Evolutionary conservation across 441 rosid species (phyloP), one percentile per base, ranked within the genome.

Genomic region (Croton laevigatus): DNA sequence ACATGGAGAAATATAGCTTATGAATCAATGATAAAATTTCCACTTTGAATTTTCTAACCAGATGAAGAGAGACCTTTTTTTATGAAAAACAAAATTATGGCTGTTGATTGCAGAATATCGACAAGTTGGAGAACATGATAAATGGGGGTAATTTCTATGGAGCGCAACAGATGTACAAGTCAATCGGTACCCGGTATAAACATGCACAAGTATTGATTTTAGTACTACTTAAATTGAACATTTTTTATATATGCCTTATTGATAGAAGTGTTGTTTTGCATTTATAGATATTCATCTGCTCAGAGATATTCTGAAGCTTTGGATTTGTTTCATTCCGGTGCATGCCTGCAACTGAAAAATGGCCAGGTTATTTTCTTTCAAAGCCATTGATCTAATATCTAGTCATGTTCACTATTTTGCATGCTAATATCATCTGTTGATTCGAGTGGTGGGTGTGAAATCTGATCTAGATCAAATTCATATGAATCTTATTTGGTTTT

Each of bases 91-190:
- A 59, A 7, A 23, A 5, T 17, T 23, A 37, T 46, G 4, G 62
- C 17, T 75, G 51, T 19, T 66, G 40, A 71, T 64, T 63, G 83
- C 83, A 95, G 96, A 91, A 86, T 75, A 83, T 93, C 74, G 94
- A 85, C 73, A 92, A 94, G 83, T 70, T 92, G 80, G 82, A 81
- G 87, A 91, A 94, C 77, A 84, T 81, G 75, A 75, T 92, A 67
- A 83, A 82, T 45, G 97, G 81, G 60, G 96, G 98, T 54, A 88
- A 94, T 81, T 80, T 7, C 80, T 94, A 94, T 85, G 98, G 98
- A 82, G 97, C 98, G 62, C 96, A 90, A 42, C 97, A 94, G 91
- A 94, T 92, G 93, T 94, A 89, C 80, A 92, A 90, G 85, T 90
- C 96, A 7, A 85, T 87, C 66, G 84, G 93, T 74, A 88, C 96